Evolutionary conservation across 2,329 filamentous ascomycete species (phyloP).

Genomic region (Sporothrix euskadiensis): DNA sequence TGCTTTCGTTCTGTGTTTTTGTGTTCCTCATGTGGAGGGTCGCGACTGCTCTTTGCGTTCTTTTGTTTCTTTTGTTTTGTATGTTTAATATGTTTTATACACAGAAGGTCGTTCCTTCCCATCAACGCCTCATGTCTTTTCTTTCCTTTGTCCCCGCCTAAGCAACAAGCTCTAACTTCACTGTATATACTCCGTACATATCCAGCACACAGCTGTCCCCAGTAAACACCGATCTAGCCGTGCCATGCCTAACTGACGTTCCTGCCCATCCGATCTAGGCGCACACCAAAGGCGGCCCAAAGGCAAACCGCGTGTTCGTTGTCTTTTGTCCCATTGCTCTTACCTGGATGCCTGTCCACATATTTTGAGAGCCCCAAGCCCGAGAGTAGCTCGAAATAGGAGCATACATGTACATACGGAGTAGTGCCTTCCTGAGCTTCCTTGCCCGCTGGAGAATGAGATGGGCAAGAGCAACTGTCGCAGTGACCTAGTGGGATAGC

Average conservation of each 20-base stretch:
- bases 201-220: neutral
- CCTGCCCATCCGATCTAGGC: constrained; percentile 11
- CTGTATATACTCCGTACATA: neutral
- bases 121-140: neutral
- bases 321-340: neutral
- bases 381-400: neutral
- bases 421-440: neutral
- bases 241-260: neutral
- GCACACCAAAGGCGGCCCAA: neutral
- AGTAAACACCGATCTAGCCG: neutral
- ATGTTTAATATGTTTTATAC: too few species aligned
- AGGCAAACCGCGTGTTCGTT: neutral
- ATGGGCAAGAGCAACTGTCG: constrained; percentile 1
- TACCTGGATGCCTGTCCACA: neutral
- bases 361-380: neutral
- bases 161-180: neutral
- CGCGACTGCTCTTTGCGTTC: neutral
- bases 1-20: neutral
- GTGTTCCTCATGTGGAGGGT: neutral
- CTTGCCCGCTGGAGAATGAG: constrained; percentile 4
- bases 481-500: constrained; percentile 3
- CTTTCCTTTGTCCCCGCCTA: constrained; percentile 13
- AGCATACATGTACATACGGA: too few species aligned
- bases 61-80: neutral
- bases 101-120: neutral